Conservation (phyloP, 306 rosid species). For the Rosa multiflora region DNA sequence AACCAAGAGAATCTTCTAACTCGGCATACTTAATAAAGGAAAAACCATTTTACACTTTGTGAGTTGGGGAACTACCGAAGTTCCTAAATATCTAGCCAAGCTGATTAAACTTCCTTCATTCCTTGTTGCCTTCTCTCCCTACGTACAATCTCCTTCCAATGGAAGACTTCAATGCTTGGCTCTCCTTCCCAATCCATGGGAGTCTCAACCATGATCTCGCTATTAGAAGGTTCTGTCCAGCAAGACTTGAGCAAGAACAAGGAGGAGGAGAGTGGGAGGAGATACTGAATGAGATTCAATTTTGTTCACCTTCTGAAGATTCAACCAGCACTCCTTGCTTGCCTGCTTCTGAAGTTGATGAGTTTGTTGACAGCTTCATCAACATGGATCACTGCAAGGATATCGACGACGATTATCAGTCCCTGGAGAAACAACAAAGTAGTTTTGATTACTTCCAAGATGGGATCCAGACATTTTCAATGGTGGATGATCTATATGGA, state of each 20-base stretch:
- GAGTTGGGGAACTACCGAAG: neutral
- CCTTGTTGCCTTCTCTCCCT: slow-evolving; percentile 5
- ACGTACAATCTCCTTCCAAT: slow-evolving; percentile 27
- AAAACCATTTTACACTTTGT: slow-evolving; percentile 6
- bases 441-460: slow-evolving; percentile 34
- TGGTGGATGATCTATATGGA: slow-evolving; percentile 35
- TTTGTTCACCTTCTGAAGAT: slow-evolving; percentile 37
- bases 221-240: slow-evolving; percentile 71
- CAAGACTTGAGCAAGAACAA: slow-evolving; percentile 59
- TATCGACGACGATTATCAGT: slow-evolving; percentile 30
- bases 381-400: slow-evolving; percentile 51
- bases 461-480: slow-evolving; percentile 28
- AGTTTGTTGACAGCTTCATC: slow-evolving; percentile 77
- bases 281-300: slow-evolving; percentile 37
- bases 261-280: slow-evolving; percentile 40
- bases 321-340: slow-evolving; percentile 38
- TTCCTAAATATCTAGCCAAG: neutral
- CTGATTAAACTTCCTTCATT: neutral
- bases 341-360: slow-evolving; percentile 63
- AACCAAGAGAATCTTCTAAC: slow-evolving; percentile 22
- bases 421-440: slow-evolving; percentile 30
- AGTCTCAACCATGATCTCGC: slow-evolving; percentile 52
- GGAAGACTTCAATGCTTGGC: slow-evolving; percentile 49
- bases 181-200: slow-evolving; percentile 40
- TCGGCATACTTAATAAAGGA: slow-evolving; percentile 21